Conservation (phyloP, 768 basidiomycete genomes). For the Suillus tomentosus region DNA sequence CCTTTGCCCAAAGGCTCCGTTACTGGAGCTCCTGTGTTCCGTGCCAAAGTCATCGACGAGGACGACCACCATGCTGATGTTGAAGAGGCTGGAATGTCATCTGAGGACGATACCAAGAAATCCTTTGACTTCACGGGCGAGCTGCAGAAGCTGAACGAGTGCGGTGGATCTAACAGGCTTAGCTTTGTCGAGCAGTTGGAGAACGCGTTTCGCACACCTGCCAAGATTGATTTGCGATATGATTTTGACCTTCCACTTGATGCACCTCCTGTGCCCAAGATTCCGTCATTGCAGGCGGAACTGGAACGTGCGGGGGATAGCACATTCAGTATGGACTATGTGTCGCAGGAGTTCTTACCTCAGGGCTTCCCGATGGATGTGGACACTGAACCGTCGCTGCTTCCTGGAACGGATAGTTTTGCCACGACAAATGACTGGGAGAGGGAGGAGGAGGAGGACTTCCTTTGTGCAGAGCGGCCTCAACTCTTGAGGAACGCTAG, state of each 20-base stretch:
- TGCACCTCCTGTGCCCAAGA: conserved; percentile 53
- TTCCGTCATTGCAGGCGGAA: conserved; percentile 41
- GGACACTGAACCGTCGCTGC: conserved; percentile 39
- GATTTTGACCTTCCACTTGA: conserved; percentile 43
- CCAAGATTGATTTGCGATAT: conserved; percentile 60
- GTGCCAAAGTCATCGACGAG: conserved; percentile 47
- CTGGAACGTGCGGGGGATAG: conserved; percentile 24
- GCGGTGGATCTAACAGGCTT: conserved; percentile 62
- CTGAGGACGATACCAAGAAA: conserved; percentile 70
- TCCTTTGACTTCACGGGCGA: conserved; percentile 88
- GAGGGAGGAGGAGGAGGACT: conserved; percentile 43
- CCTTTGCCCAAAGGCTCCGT: conserved; percentile 29
- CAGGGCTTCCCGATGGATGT: conserved; percentile 26
- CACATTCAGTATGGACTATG: conserved; percentile 23
- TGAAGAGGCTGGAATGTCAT: conserved; percentile 42
- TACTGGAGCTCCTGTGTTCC: conserved; percentile 41
- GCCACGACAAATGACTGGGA: conserved; percentile 30
- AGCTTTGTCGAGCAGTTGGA: conserved; percentile 87
- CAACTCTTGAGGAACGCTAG: conserved; percentile 23
- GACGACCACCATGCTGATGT: conserved; percentile 41
- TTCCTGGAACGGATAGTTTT: conserved; percentile 39
- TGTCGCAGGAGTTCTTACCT: conserved; percentile 20
- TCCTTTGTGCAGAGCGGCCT: conserved; percentile 19
- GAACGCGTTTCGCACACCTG: conserved; percentile 76
- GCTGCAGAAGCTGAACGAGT: conserved; percentile 66